Evolutionary conservation across 148 eudicot genomes (phyloP).

Genomic region (Drosera capensis): DNA sequence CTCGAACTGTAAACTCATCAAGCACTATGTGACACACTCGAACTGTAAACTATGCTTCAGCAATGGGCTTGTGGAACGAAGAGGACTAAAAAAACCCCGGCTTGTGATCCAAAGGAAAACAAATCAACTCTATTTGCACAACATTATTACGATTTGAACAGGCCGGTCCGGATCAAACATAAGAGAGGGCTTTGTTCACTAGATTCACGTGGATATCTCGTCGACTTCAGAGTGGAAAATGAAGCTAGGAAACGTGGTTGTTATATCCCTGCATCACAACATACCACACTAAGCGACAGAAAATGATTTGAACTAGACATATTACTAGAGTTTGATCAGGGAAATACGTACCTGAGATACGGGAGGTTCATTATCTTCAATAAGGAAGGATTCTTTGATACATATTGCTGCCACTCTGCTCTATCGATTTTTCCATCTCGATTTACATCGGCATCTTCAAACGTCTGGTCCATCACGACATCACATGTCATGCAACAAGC

Average conservation of each 20-base stretch:
- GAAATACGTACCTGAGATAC: conserved; percentile 50
- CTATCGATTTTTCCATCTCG: conserved; percentile 77
- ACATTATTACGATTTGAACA: not conserved
- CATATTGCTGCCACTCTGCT: conserved; percentile 78
- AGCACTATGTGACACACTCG: too few relatives aligned
- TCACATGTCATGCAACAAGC: not conserved
- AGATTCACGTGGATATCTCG: conserved; percentile 34
- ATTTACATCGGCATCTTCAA: conserved; percentile 67
- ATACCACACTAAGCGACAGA: too few relatives aligned
- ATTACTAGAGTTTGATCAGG: not conserved
- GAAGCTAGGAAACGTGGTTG: conserved; percentile 70
- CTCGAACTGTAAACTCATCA: too few relatives aligned
- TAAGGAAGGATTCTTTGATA: conserved; percentile 58
- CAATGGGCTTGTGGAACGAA: too few relatives aligned
- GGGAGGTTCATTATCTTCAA: conserved; percentile 89
- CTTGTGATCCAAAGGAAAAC: not conserved
- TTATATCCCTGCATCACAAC: conserved; percentile 45
- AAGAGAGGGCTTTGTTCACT: not conserved
- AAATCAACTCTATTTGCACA: not conserved
- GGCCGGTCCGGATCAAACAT: not conserved
- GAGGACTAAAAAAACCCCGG: not conserved
- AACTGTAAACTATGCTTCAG: too few relatives aligned
- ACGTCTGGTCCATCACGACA: conserved; percentile 41
- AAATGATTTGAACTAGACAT: not conserved
- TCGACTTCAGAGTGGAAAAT: conserved; percentile 68